phyloP scores from a whole-genome alignment of 306 rosid species.

The Cicer bijugum region DNA sequence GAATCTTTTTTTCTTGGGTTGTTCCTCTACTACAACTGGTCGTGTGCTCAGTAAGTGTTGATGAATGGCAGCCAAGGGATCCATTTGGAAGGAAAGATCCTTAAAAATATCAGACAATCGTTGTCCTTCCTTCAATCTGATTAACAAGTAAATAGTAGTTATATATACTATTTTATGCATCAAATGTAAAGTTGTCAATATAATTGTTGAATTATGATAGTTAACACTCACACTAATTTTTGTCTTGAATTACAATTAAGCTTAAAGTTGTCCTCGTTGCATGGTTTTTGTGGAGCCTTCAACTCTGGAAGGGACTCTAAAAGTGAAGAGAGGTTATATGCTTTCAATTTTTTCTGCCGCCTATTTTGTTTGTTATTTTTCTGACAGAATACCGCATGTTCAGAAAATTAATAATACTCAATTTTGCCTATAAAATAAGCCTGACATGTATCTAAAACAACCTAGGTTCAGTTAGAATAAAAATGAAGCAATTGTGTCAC shows the following conservation, averaged over 20 bases:
- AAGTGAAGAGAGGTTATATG: conserved; percentile 69
- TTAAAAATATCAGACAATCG: conserved; percentile 12
- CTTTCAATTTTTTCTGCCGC: conserved; percentile 66
- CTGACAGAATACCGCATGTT: conserved; percentile 40
- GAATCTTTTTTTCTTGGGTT: conserved; percentile 57
- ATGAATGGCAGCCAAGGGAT: too few relatives aligned
- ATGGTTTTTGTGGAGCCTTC: conserved; percentile 45
- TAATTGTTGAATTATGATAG: conserved; percentile 22
- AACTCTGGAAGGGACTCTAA: conserved; percentile 68
- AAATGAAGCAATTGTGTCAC: conserved; percentile 6
- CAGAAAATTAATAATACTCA: conserved; percentile 27
- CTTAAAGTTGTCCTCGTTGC: conserved; percentile 49
- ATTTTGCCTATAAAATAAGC: conserved; percentile 7
- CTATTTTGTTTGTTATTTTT: conserved; percentile 57
- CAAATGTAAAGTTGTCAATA: too few relatives aligned
- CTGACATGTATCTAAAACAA: neutral
- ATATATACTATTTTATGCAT: too few relatives aligned
- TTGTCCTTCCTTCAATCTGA: neutral
- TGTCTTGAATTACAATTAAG: conserved; percentile 63
- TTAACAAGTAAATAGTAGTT: too few relatives aligned
- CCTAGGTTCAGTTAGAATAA: neutral
- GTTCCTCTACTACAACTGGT: conserved; percentile 37
- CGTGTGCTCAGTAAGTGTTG: too few relatives aligned
- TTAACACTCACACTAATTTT: conserved; percentile 62
- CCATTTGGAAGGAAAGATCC: conserved; percentile 2